Conservation (phyloP, 179 eudicot genomes). For the Corrigiola litoralis region DNA sequence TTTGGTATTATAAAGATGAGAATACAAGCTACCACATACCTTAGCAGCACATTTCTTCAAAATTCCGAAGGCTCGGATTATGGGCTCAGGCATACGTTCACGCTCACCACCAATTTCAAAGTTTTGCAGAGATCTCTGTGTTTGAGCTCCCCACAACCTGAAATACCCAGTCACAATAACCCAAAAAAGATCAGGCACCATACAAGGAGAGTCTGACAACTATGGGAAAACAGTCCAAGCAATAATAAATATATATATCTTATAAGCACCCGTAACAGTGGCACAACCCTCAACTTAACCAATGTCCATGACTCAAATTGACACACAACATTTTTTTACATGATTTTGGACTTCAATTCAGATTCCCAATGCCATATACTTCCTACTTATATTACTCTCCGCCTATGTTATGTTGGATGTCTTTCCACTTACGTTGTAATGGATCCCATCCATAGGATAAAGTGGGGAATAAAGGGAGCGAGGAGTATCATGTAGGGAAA, state of each 20-base stretch:
- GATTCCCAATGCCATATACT: too few species aligned
- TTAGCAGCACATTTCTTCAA: slow-evolving; percentile 95
- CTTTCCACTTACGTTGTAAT: too few species aligned
- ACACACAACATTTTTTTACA: too few species aligned
- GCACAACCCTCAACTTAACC: too few species aligned
- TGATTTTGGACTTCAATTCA: too few species aligned
- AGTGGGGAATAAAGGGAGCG: too few species aligned
- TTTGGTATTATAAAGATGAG: background rate
- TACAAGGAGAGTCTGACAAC: background rate
- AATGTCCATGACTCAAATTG: background rate
- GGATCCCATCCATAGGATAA: background rate
- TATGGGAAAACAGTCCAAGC: background rate
- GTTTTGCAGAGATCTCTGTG: slow-evolving; percentile 93
- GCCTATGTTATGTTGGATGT: too few species aligned
- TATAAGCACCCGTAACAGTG: too few species aligned
- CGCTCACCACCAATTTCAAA: slow-evolving; percentile 98
- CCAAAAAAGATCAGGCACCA: background rate
- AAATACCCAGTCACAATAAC: background rate
- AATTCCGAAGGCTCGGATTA: slow-evolving; percentile 80
- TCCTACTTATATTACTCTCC: too few species aligned
- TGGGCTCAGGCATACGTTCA: slow-evolving; percentile 98
- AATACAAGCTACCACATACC: slow-evolving; percentile 32
- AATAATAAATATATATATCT: too few species aligned
- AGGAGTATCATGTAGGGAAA: too few species aligned
- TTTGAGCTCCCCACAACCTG: slow-evolving; percentile 99